A percentile compares a stretch with the other conserved stretches of the same genome.
phyloP scores from a whole-genome alignment of 495 filamentous ascomycete species.

The Rostrohypoxylon terebratum region DNA sequence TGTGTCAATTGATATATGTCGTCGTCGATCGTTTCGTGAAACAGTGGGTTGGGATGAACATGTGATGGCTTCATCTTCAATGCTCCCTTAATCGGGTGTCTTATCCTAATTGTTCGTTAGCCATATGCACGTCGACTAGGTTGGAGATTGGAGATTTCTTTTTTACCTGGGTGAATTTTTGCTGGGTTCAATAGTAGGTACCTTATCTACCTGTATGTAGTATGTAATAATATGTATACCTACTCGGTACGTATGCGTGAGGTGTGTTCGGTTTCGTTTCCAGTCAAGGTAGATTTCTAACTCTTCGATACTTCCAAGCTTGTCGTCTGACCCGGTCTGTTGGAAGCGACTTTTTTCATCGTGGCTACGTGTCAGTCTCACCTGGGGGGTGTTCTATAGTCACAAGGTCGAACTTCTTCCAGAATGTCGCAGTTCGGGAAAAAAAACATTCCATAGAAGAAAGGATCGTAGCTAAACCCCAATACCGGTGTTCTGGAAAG shows the following conservation, averaged over 20 bases:
- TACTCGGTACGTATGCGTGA: background rate
- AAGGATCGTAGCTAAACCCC: background rate
- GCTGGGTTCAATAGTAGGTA: background rate
- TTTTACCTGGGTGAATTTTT: background rate
- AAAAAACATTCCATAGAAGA: background rate
- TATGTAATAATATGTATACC: too few relatives aligned
- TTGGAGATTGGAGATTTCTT: background rate
- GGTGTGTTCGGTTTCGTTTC: background rate
- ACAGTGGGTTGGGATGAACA: background rate
- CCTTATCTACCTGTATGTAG: background rate
- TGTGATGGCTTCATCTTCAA: slow-evolving; percentile 1
- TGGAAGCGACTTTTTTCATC: background rate
- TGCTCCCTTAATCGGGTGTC: background rate
- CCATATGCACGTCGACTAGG: background rate
- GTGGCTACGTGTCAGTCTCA: background rate
- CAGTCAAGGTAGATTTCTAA: background rate
- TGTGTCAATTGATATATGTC: background rate
- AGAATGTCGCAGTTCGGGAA: background rate
- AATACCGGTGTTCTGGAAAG: slow-evolving; percentile 21
- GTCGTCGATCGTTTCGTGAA: background rate
- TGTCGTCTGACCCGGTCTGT: background rate
- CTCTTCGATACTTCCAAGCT: background rate
- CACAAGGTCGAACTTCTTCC: background rate
- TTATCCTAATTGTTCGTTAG: slow-evolving; percentile 3
- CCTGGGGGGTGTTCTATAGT: background rate